Evolutionary conservation across 192 early-diverging fungal species (phyloP), one percentile per base, ranked within the genome.

Genomic region (Coemansia sp.): DNA sequence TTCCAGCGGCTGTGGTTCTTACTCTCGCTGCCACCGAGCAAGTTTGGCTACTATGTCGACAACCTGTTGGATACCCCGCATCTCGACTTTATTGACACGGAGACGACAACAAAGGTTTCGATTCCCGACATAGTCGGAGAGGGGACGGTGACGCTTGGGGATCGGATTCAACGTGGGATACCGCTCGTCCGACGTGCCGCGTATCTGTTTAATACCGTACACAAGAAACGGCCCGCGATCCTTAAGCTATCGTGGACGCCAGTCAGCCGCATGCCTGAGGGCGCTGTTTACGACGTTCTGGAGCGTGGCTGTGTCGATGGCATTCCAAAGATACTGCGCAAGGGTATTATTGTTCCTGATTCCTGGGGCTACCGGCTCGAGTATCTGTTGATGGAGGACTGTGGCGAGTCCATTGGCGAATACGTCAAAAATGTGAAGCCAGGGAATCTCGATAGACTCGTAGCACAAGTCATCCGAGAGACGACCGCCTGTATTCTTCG

Each of bases 221-320:
- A 36, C 13, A 16, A 17, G 0, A 31, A 23, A 3, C 29, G 17
- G 4, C 1, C 14, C 2, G 38, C 19, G 0, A 10, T 60, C 0
- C 19, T 52, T 0, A 60, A 60, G 31, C 9, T 60, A 0, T 21
- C 44, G n/a, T 60, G 30, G 41, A 43, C 42, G 4, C 49, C 16
- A 0, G 19, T 11, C 3, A 36, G 20, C 13, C 36, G 41, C 0
- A 18, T 53, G 13, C 50, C 50, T 1, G 58, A 60, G 25, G 30
- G 50, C 27, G 58, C 58, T 1, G 27, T 47, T 3, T 60, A 53
- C 19, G 44, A 47, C 12, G 31, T 47, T 2, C 44, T 60, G 2
- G 4, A 25, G 0, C 7, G n/a, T 4, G 8, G 8, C 1, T 18
- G 19, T 18, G 25, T 37, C 20, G 18, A 7, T 0, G 22, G 19